phyloP scores from a whole-genome alignment of 2,329 filamentous ascomycete species.

The Aspergillus viridinutans region DNA sequence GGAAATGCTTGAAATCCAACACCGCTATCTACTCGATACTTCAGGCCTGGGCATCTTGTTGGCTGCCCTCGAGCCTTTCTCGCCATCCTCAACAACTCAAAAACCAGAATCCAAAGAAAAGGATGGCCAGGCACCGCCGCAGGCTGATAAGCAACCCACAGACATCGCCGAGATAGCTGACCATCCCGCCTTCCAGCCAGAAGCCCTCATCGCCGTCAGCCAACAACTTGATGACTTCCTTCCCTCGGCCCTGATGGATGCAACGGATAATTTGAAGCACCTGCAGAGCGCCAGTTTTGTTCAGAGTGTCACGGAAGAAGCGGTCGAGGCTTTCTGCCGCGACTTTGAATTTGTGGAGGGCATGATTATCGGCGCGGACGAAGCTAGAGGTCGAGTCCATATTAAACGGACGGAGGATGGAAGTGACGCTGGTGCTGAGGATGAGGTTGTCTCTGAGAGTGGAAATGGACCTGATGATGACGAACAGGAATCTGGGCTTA shows the following conservation, averaged over 20 bases:
- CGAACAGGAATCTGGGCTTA: constrained; percentile 38
- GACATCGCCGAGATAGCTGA: constrained; percentile 53
- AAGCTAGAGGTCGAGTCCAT: constrained; percentile 38
- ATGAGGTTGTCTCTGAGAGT: constrained; percentile 25
- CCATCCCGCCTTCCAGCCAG: constrained; percentile 56
- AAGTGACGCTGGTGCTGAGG: constrained; percentile 22
- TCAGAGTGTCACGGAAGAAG: constrained; percentile 73
- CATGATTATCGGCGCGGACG: constrained; percentile 57
- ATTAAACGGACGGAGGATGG: constrained; percentile 23
- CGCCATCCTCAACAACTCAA: constrained; percentile 15
- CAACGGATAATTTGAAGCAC: constrained; percentile 71
- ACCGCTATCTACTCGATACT: constrained; percentile 65
- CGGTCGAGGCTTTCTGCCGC: constrained; percentile 75
- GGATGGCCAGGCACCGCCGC: constrained; percentile 13
- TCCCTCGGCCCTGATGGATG: constrained; percentile 88
- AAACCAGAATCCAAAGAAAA: constrained; percentile 13
- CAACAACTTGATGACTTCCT: constrained; percentile 84
- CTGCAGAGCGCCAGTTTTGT: constrained; percentile 69
- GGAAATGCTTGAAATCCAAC: constrained; percentile 64
- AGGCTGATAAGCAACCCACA: constrained; percentile 29
- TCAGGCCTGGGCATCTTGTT: constrained; percentile 70
- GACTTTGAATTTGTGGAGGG: constrained; percentile 73
- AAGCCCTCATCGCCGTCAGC: constrained; percentile 61
- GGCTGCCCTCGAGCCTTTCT: constrained; percentile 48
- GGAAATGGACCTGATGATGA: constrained; percentile 32